Conservation (phyloP, 1,284 basidiomycete genomes). For the Pseudozyma tsukubaensis region DNA sequence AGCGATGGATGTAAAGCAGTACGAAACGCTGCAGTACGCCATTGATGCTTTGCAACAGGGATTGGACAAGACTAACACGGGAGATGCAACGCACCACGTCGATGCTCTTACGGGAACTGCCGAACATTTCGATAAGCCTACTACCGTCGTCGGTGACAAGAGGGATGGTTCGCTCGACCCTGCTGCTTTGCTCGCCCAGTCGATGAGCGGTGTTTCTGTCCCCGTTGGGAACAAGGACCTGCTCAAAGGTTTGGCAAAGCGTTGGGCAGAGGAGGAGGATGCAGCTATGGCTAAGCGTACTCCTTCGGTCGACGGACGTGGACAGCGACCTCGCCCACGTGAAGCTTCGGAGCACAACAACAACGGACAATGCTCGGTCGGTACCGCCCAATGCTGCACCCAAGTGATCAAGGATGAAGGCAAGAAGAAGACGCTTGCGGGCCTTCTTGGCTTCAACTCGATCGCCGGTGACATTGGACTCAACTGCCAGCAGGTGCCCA, state of each 20-base stretch:
- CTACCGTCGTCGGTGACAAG: not conserved
- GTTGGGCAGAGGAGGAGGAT: conserved; percentile 44
- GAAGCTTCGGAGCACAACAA: conserved; percentile 35
- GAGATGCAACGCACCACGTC: conserved; percentile 41
- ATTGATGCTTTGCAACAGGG: conserved; percentile 35
- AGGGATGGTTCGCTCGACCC: conserved; percentile 21
- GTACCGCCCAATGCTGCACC: conserved; percentile 49
- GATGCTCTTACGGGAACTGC: conserved; percentile 41
- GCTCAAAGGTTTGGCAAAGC: conserved; percentile 25
- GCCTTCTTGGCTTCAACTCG: conserved; percentile 49
- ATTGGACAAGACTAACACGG: conserved; percentile 45
- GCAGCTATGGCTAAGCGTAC: conserved; percentile 42
- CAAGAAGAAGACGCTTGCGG: conserved; percentile 56
- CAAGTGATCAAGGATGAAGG: conserved; percentile 47
- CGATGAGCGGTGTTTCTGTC: conserved; percentile 39
- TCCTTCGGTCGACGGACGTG: conserved; percentile 31
- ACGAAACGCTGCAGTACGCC: conserved; percentile 34
- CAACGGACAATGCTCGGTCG: conserved; percentile 54
- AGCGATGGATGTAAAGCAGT: conserved; percentile 54
- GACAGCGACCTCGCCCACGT: conserved; percentile 42
- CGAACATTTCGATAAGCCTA: conserved; percentile 20
- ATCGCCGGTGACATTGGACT: conserved; percentile 47
- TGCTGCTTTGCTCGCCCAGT: conserved; percentile 13
- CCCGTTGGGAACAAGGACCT: conserved; percentile 39
- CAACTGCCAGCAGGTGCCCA: conserved; percentile 54